phyloP scores from a whole-genome alignment of 805 yeast species.

The Jamesozyma spencerorum region DNA sequence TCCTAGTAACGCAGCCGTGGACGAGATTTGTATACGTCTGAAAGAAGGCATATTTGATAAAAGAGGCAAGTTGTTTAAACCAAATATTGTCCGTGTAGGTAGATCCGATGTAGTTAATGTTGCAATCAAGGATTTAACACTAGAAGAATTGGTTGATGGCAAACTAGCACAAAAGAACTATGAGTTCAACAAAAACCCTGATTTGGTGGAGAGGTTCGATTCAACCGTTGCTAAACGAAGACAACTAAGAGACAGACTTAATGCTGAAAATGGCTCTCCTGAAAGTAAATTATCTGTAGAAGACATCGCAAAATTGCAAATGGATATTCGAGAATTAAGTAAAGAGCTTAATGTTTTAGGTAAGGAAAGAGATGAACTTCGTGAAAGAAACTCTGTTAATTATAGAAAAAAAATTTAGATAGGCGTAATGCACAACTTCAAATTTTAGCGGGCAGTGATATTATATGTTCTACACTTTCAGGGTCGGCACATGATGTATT shows the following conservation, averaged over 20 bases:
- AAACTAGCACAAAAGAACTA: constrained; percentile 37
- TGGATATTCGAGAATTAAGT: constrained; percentile 46
- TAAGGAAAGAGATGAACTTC: constrained; percentile 61
- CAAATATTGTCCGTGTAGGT: constrained; percentile 79
- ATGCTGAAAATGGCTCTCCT: constrained; percentile 34
- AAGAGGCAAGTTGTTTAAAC: constrained; percentile 44
- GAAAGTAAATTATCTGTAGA: constrained; percentile 39
- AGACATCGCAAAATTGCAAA: constrained; percentile 40
- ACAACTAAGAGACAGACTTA: constrained; percentile 36
- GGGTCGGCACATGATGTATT: constrained; percentile 90
- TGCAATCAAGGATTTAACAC: constrained; percentile 69
- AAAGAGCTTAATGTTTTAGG: constrained; percentile 60
- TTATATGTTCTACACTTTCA: constrained; percentile 85
- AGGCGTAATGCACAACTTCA: constrained; percentile 66
- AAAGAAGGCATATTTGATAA: constrained; percentile 58
- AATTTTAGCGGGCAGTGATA: constrained; percentile 63
- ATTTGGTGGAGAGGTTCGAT: constrained; percentile 38
- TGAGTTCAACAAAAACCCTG: constrained; percentile 34
- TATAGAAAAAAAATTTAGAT: constrained; percentile 69
- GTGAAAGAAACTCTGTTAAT: constrained; percentile 63
- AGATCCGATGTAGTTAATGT: constrained; percentile 79
- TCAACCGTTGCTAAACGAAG: constrained; percentile 53
- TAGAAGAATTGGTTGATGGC: constrained; percentile 77
- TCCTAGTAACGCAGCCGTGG: constrained; percentile 98
- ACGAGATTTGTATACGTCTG: constrained; percentile 79